Evolutionary conservation across 108 stramenopile species (phyloP).

Genomic region (Cyclotella baltica): DNA sequence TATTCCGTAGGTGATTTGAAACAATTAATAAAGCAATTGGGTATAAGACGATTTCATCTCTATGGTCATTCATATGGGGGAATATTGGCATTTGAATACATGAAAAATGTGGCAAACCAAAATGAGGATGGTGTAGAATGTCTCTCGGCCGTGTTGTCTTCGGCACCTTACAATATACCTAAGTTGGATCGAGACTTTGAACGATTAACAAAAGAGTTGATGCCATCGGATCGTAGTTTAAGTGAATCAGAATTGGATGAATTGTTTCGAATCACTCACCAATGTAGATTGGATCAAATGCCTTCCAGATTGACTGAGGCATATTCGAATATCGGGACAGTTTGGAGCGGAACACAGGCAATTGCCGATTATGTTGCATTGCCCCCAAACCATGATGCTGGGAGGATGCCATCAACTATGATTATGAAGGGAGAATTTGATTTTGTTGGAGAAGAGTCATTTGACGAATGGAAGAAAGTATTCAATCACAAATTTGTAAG

Average conservation of each 20-base stretch:
- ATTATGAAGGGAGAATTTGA: slow-evolving; percentile 63
- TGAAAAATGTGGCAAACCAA: slow-evolving; percentile 45
- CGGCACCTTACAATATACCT: slow-evolving; percentile 57
- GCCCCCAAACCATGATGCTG: slow-evolving; percentile 28
- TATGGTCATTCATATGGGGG: slow-evolving; percentile 76
- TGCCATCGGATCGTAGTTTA: slow-evolving; percentile 22
- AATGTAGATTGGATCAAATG: slow-evolving; percentile 60
- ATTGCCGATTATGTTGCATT: slow-evolving; percentile 60
- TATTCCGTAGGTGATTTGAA: slow-evolving; percentile 57
- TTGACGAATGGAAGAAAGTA: slow-evolving; percentile 58
- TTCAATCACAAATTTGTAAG: slow-evolving; percentile 53
- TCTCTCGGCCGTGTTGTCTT: slow-evolving; percentile 62
- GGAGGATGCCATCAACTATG: slow-evolving; percentile 39
- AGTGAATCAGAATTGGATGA: slow-evolving; percentile 37
- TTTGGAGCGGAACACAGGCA: slow-evolving; percentile 64
- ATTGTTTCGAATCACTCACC: slow-evolving; percentile 62
- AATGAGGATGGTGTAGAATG: slow-evolving; percentile 30
- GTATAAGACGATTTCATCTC: slow-evolving; percentile 62
- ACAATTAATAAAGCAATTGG: slow-evolving; percentile 52
- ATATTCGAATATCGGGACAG: slow-evolving; percentile 61
- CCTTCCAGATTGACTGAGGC: slow-evolving; percentile 64
- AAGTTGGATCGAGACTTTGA: slow-evolving; percentile 47
- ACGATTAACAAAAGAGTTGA: slow-evolving; percentile 44
- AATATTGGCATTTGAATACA: slow-evolving; percentile 71
- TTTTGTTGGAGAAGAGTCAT: slow-evolving; percentile 60